Evolutionary conservation across 2,329 filamentous ascomycete species (phyloP).

Genomic region (Sarocladium strictum): DNA sequence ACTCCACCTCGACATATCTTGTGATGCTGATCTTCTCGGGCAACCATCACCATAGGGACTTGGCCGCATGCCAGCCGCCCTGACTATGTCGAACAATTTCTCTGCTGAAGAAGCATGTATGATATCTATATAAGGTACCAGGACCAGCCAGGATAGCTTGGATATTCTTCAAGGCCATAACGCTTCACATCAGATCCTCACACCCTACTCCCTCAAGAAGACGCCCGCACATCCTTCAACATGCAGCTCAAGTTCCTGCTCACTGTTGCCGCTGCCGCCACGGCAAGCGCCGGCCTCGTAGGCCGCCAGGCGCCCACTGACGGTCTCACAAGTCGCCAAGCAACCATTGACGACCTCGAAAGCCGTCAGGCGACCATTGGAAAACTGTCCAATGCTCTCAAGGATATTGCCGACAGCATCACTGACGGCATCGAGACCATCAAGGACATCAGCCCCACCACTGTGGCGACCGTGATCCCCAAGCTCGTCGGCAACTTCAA

Average conservation of each 20-base stretch:
- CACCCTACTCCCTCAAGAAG: not conserved
- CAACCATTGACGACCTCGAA: too few relatives aligned
- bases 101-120: not conserved
- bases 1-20: not conserved
- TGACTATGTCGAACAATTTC: not conserved
- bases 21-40: conserved; percentile 1
- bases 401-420: conserved; percentile 1
- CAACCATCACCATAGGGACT: not conserved
- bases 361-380: not conserved
- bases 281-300: not conserved
- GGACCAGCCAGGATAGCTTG: not conserved
- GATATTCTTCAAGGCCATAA: not conserved
- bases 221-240: not conserved
- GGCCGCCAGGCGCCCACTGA: not conserved
- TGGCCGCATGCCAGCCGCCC: not conserved
- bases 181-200: not conserved
- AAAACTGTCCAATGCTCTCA: not conserved
- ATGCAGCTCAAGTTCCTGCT: conserved; percentile 7
- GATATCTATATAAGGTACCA: conserved; percentile 2
- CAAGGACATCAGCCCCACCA: conserved; percentile 1
- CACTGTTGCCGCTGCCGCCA: not conserved
- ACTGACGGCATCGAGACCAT: conserved; percentile 2
- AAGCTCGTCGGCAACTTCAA: conserved; percentile 1
- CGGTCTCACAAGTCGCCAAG: too few relatives aligned
- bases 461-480: not conserved